A percentile compares a stretch with the other conserved stretches of the same genome.
phyloP scores from a whole-genome alignment of 768 basidiomycete species.

The Boletus fagicola region DNA sequence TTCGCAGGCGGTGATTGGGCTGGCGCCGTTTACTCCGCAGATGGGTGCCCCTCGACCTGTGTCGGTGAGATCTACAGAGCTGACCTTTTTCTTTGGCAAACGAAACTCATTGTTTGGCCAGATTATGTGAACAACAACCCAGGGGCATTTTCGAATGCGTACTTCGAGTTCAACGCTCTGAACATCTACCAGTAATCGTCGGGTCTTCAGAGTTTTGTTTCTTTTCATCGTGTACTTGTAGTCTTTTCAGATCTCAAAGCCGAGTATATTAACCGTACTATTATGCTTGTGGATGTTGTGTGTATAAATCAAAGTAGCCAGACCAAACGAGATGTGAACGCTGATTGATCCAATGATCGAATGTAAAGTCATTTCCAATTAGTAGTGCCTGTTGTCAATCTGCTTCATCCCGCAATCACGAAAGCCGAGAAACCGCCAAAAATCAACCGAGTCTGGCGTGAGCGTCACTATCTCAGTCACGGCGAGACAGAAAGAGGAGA shows the following conservation, averaged over 20 bases:
- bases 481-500: no score
- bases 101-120: slow-evolving; percentile 38
- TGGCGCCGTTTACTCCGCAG: slow-evolving; percentile 15
- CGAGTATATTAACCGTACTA: background rate
- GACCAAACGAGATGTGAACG: background rate
- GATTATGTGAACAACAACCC: slow-evolving; percentile 46
- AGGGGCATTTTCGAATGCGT: slow-evolving; percentile 17
- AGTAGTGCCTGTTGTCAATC: background rate
- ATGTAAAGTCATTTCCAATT: background rate
- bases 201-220: background rate
- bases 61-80: slow-evolving; percentile 19
- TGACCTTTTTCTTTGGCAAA: background rate
- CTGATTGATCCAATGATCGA: background rate
- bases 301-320: background rate
- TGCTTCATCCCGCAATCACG: background rate
- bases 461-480: no score
- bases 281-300: background rate
- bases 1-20: slow-evolving; percentile 32
- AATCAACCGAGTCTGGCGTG: background rate
- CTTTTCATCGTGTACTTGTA: background rate
- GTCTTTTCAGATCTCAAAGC: background rate
- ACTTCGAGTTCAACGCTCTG: slow-evolving; percentile 25
- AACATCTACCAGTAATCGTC: slow-evolving; percentile 17
- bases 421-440: background rate
- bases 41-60: slow-evolving; percentile 29